These are phyloP conservation scores for Naganishia vishniacii DNA, from an alignment of 768 basidiomycete species.

Conservation along the genomic window DNA sequence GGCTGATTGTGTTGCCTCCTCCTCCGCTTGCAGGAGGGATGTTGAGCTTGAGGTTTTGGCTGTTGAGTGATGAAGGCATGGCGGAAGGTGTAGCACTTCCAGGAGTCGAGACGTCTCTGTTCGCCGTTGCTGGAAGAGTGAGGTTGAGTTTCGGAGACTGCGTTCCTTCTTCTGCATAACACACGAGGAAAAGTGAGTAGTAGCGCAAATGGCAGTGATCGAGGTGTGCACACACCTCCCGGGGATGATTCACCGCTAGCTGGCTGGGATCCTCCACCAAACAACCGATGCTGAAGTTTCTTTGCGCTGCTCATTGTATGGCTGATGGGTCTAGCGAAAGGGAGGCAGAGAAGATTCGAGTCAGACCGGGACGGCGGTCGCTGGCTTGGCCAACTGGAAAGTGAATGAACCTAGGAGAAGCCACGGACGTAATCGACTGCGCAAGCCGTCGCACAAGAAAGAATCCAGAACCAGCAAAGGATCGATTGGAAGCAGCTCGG, in stretches of 20 bases:
- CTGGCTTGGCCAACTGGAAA: too few relatives aligned
- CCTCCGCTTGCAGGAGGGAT: slow-evolving; percentile 34
- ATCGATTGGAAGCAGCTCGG: too few relatives aligned
- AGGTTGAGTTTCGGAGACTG: slow-evolving; percentile 11
- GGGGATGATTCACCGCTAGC: slow-evolving; percentile 12
- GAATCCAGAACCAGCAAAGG: not conserved
- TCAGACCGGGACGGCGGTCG: too few relatives aligned
- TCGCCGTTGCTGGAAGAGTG: not conserved
- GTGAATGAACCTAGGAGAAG: not conserved
- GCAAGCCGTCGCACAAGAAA: not conserved
- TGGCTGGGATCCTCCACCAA: slow-evolving; percentile 50
- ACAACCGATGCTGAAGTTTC: slow-evolving; percentile 69
- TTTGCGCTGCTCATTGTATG: slow-evolving; percentile 55
- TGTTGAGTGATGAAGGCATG: not conserved
- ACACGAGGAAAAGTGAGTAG: not conserved
- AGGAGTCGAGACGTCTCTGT: not conserved
- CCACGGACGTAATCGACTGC: slow-evolving; percentile 7
- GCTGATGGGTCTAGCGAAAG: not conserved
- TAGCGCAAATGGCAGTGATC: not conserved
- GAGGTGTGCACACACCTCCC: slow-evolving; percentile 6
- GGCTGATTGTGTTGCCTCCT: not conserved
- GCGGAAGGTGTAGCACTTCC: slow-evolving; percentile 1
- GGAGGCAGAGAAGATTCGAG: too few relatives aligned
- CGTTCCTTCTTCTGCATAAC: not conserved
- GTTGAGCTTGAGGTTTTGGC: slow-evolving; percentile 41